Evolutionary conservation across 179 eudicot species (phyloP).

Genomic region (Silene noctiflora): DNA sequence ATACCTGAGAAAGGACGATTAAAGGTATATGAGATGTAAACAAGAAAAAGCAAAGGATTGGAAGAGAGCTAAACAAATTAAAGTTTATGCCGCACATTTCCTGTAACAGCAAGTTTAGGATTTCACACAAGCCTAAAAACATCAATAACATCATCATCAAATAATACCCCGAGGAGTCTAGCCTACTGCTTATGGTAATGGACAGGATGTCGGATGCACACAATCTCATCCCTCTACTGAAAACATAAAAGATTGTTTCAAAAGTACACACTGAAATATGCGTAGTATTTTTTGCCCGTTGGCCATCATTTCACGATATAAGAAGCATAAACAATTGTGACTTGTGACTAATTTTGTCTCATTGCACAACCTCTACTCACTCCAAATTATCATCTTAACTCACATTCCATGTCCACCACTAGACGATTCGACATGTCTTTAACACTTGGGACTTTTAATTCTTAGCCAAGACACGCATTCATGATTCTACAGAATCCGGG

Average conservation of each 20-base stretch:
- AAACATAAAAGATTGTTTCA: constrained; percentile 6
- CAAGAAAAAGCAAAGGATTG: not conserved
- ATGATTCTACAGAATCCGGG: no score
- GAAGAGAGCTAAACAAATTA: not conserved
- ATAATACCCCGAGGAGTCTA: not conserved
- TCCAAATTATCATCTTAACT: not conserved
- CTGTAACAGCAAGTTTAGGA: not conserved
- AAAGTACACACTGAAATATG: not conserved
- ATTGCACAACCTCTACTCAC: not conserved
- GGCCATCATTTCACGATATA: not conserved
- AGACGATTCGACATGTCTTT: no score
- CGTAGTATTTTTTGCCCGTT: not conserved
- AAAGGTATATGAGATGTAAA: no score
- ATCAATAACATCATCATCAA: not conserved
- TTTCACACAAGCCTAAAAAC: constrained; percentile 4
- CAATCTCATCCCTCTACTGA: not conserved
- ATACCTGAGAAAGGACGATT: not conserved
- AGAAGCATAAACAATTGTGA: not conserved
- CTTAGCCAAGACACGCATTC: no score
- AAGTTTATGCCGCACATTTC: not conserved
- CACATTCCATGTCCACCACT: not conserved
- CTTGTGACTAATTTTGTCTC: not conserved
- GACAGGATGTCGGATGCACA: not conserved
- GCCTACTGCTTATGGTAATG: not conserved
- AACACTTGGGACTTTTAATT: no score